A percentile compares a stretch with the other conserved stretches of the same genome.
These are phyloP conservation scores for Aspergillus sp. DNA, from an alignment of 2,329 filamentous ascomycete species.

Conservation along the genomic window DNA sequence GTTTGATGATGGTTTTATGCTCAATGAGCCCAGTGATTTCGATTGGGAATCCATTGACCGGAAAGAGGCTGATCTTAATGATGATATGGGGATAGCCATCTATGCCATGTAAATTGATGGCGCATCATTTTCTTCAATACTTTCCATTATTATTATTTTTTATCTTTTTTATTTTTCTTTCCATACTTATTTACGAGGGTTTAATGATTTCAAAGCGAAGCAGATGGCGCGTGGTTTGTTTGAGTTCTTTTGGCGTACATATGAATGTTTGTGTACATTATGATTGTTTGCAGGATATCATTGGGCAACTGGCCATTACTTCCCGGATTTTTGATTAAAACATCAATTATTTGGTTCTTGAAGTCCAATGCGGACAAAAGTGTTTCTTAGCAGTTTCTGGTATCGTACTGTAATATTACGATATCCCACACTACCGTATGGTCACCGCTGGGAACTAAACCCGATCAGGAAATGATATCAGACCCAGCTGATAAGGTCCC, in stretches of 20 bases:
- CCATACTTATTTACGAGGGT: conserved; percentile 2
- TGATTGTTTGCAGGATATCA: conserved; percentile 1
- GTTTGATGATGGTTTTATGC: conserved; percentile 17
- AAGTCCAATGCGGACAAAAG: background rate
- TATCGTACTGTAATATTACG: too few relatives aligned
- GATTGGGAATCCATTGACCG: conserved; percentile 37
- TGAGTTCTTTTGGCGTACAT: conserved; percentile 11
- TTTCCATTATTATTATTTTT: background rate
- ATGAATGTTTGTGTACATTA: conserved; percentile 9
- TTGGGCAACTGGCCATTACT: background rate
- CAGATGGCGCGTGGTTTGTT: conserved; percentile 7
- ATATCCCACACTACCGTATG: too few relatives aligned
- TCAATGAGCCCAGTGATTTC: conserved; percentile 25
- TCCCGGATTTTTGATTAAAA: background rate
- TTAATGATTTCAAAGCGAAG: conserved; percentile 6
- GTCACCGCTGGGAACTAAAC: too few relatives aligned
- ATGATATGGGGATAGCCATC: conserved; percentile 22
- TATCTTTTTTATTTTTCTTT: background rate
- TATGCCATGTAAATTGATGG: conserved; percentile 18
- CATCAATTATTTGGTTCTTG: background rate
- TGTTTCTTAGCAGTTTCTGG: too few relatives aligned
- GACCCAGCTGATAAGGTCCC: conserved; percentile 6
- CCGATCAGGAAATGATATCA: too few relatives aligned
- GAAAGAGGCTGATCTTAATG: conserved; percentile 20
- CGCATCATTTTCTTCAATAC: background rate